Evolutionary conservation across 75 land plant species (phyloP).

Genomic region (Chamaecyparis obtusa): DNA sequence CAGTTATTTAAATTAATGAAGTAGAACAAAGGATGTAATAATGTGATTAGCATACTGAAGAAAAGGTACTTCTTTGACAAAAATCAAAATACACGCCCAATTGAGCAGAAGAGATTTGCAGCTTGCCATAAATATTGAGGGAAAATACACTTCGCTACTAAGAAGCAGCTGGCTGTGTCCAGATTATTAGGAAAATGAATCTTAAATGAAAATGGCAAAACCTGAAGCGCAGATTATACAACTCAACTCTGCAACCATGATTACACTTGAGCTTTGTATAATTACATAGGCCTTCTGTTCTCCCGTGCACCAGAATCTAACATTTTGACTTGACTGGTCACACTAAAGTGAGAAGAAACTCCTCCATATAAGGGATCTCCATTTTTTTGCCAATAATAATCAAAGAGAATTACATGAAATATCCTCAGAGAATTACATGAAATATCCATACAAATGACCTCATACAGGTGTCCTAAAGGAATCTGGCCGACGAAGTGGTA

Average conservation of each 20-base stretch:
- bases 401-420: background rate
- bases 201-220: background rate
- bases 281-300: background rate
- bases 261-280: conserved; percentile 7
- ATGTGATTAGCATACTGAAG: background rate
- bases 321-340: background rate
- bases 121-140: background rate
- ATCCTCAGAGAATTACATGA: background rate
- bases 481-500: conserved; percentile 45
- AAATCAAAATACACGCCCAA: background rate
- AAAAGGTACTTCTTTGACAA: background rate
- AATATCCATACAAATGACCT: conserved; percentile 5
- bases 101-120: background rate
- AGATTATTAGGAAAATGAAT: conserved; percentile 12
- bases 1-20: background rate
- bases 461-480: conserved; percentile 33
- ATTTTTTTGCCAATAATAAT: background rate
- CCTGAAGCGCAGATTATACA: conserved; percentile 7
- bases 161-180: conserved; percentile 11
- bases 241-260: conserved; percentile 8
- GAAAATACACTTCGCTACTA: background rate
- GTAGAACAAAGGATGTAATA: background rate
- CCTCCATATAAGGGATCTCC: conserved; percentile 3
- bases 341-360: background rate
- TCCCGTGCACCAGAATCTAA: conserved; percentile 9